Conservation (phyloP, 495 filamentous ascomycete species). For the Podospora pseudocomata region DNA sequence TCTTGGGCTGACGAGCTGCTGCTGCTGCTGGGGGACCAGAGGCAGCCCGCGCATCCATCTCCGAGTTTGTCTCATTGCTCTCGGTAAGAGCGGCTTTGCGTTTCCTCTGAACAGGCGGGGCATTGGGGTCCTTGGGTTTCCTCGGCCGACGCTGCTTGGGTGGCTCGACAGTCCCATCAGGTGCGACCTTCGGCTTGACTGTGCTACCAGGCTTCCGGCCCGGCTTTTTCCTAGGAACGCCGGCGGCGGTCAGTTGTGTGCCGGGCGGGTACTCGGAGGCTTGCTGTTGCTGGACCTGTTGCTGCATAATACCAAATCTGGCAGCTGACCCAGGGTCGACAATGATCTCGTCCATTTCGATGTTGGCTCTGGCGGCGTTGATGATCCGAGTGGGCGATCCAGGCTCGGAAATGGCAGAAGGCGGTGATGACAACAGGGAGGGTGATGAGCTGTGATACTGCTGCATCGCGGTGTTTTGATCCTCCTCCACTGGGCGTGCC, state of each 20-base stretch:
- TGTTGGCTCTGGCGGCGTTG: conserved; percentile 34
- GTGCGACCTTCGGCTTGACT: conserved; percentile 42
- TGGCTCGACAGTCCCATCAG: conserved; percentile 42
- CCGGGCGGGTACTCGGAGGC: conserved; percentile 18
- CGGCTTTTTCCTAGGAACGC: conserved; percentile 47
- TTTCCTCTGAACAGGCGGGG: conserved; percentile 50
- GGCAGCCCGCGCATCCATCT: conserved; percentile 22
- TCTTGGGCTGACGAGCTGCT: conserved; percentile 20
- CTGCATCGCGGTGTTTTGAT: conserved; percentile 21
- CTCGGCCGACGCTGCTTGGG: conserved; percentile 52
- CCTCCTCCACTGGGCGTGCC: conserved; percentile 21
- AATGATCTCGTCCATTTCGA: conserved; percentile 39
- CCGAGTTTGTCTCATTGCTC: conserved; percentile 26
- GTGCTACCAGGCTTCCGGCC: conserved; percentile 51
- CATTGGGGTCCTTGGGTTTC: conserved; percentile 56
- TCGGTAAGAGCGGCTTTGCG: conserved; percentile 44
- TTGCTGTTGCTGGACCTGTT: conserved; percentile 22
- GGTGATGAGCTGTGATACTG: conserved; percentile 34
- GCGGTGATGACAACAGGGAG: conserved; percentile 34
- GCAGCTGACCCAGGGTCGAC: conserved; percentile 35
- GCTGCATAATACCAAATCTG: conserved; percentile 33
- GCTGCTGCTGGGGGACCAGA: conserved; percentile 17
- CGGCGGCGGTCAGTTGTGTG: conserved; percentile 43
- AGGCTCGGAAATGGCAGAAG: conserved; percentile 36
- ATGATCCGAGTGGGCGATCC: conserved; percentile 33